These are phyloP conservation scores for Mycena epipterygia DNA, from an alignment of 768 basidiomycete genomes.

Conservation along the genomic window DNA sequence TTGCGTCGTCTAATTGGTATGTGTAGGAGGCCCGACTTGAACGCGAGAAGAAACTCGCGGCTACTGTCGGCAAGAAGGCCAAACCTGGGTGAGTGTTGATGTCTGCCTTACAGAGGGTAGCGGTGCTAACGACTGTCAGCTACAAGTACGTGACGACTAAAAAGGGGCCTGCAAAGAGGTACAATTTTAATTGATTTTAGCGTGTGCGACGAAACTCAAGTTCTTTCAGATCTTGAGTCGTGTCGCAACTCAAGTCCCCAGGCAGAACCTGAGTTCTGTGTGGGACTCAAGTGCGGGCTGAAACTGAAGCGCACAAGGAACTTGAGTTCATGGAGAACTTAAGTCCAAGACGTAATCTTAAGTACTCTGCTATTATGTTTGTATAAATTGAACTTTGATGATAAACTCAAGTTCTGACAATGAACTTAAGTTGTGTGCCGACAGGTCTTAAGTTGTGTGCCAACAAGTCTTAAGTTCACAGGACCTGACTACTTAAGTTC, in stretches of 20 bases:
- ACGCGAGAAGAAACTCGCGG: background rate
- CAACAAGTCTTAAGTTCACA: no score
- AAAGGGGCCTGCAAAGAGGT: background rate
- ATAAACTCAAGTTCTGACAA: no score
- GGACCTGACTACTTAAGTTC: no score
- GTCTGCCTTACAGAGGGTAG: background rate
- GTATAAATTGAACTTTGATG: no score
- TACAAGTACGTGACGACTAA: background rate
- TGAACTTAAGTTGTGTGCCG: no score
- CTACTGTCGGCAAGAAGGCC: background rate
- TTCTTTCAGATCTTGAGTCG: background rate
- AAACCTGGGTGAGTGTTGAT: background rate
- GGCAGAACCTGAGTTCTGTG: no score
- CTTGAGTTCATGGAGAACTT: no score
- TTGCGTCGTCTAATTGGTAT: background rate
- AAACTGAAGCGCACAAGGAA: no score
- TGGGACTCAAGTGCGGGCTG: no score
- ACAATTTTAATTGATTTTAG: background rate
- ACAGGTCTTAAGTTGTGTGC: no score
- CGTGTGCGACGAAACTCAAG: background rate
- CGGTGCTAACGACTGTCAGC: background rate
- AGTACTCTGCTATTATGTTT: background rate
- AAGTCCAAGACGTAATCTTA: background rate
- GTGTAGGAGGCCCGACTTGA: background rate
- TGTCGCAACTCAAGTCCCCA: background rate